phyloP scores from a whole-genome alignment of 257 asterid species.

The Echites panduratus region DNA sequence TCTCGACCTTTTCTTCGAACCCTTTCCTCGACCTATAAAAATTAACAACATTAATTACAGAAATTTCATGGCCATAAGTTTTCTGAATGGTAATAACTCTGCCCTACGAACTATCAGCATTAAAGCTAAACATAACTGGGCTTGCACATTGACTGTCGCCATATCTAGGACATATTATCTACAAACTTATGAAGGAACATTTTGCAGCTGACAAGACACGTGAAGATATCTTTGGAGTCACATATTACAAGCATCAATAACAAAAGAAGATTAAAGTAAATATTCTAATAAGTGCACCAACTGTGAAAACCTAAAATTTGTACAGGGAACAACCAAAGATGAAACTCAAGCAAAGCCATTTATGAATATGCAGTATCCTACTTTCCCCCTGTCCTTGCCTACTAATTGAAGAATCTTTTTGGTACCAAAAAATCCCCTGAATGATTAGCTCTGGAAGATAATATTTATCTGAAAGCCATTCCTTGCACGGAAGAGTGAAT shows the following conservation, averaged over 20 bases:
- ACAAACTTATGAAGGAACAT: not conserved
- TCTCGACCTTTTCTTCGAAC: slow-evolving; percentile 71
- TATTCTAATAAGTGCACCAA: no score
- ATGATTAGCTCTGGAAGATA: not conserved
- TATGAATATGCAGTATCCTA: no score
- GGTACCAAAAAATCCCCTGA: not conserved
- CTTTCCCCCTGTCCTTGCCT: no score
- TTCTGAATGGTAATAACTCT: slow-evolving; percentile 1
- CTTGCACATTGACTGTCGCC: not conserved
- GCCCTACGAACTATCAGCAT: not conserved
- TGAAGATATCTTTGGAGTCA: no score
- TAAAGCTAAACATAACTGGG: not conserved
- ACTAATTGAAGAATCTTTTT: slow-evolving; percentile 4
- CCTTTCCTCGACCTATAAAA: slow-evolving; percentile 84
- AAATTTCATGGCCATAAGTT: not conserved
- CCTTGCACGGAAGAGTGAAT: not conserved
- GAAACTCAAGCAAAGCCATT: no score
- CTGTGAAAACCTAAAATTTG: no score
- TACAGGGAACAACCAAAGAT: no score
- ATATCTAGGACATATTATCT: not conserved
- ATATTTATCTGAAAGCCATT: not conserved
- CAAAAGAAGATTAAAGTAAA: no score
- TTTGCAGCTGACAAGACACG: not conserved
- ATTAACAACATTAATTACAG: not conserved
- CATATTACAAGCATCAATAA: no score